A percentile compares a stretch with the other conserved stretches of the same genome.
Conservation (phyloP, 768 basidiomycete genomes). For the Suillus tomentosus region DNA sequence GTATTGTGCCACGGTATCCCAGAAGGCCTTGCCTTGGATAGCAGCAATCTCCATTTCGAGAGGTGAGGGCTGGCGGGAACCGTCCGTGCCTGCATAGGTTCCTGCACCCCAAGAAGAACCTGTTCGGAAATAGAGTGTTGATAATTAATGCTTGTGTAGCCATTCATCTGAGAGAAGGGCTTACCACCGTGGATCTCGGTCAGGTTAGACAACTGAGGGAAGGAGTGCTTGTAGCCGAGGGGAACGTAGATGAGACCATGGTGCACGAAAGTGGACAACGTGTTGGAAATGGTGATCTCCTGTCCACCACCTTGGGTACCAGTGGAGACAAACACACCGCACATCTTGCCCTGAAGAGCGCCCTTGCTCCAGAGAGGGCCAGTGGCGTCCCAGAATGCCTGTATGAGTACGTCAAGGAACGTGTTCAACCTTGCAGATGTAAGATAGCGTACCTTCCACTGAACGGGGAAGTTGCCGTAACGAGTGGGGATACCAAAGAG, state of each 20-base stretch:
- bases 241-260: conserved; percentile 58
- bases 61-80: conserved; percentile 58
- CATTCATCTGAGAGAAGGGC: conserved; percentile 14
- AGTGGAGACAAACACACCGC: conserved; percentile 46
- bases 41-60: conserved; percentile 60
- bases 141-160: not conserved
- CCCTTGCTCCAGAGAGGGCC: conserved; percentile 47
- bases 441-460: conserved; percentile 53
- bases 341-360: conserved; percentile 49
- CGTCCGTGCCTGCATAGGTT: conserved; percentile 56
- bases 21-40: conserved; percentile 61
- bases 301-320: conserved; percentile 53
- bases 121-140: conserved; percentile 23
- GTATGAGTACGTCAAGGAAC: conserved; percentile 26
- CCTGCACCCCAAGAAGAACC: conserved; percentile 86
- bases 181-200: conserved; percentile 49
- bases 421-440: not conserved
- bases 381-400: conserved; percentile 52
- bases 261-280: conserved; percentile 52
- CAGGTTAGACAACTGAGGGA: conserved; percentile 41
- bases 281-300: conserved; percentile 38
- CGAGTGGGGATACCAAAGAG: conserved; percentile 47
- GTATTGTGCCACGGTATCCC: conserved; percentile 45
- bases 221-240: conserved; percentile 49
- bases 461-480: conserved; percentile 48